These are phyloP conservation scores for Apiosordaria backusii DNA, from an alignment of 495 filamentous ascomycete genomes.

Conservation along the genomic window DNA sequence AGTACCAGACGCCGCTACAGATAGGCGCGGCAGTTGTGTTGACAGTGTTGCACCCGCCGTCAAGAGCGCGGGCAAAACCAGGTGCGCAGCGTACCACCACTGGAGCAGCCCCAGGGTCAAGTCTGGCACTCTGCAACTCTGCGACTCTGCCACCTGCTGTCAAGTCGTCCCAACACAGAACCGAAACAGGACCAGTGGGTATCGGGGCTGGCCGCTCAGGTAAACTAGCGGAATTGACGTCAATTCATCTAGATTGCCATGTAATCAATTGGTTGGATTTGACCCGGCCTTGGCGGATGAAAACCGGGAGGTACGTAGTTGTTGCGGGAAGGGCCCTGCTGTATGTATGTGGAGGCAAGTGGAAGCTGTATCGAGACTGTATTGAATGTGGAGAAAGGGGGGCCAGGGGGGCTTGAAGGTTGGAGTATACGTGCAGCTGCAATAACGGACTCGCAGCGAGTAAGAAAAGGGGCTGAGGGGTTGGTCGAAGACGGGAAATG, in stretches of 20 bases:
- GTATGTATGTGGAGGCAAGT: slow-evolving; percentile 52
- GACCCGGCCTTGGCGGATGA: slow-evolving; percentile 28
- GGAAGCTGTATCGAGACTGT: slow-evolving; percentile 47
- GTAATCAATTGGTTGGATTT: slow-evolving; percentile 32
- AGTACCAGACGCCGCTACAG: not conserved
- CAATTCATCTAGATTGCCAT: slow-evolving; percentile 37
- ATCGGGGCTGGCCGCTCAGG: slow-evolving; percentile 21
- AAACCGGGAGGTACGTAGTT: slow-evolving; percentile 18
- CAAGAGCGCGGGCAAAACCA: slow-evolving; percentile 25
- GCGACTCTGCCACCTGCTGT: slow-evolving; percentile 16
- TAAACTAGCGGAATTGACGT: slow-evolving; percentile 30
- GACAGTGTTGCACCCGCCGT: slow-evolving; percentile 22
- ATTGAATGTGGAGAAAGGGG: slow-evolving; percentile 4
- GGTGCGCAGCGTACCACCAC: slow-evolving; percentile 16
- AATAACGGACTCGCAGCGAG: not conserved
- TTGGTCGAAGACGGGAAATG: not conserved
- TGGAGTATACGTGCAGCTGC: not conserved
- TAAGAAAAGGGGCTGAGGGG: not conserved
- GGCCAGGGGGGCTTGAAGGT: not conserved
- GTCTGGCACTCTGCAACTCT: slow-evolving; percentile 16
- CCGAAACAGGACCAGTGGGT: not conserved
- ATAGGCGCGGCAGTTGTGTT: slow-evolving; percentile 32
- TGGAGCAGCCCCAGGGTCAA: not conserved
- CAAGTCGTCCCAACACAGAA: slow-evolving; percentile 3
- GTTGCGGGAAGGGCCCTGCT: slow-evolving; percentile 7